Base-by-base conservation (phyloP, 495 filamentous ascomycete genomes). In the Talaromyces ruber region DNA sequence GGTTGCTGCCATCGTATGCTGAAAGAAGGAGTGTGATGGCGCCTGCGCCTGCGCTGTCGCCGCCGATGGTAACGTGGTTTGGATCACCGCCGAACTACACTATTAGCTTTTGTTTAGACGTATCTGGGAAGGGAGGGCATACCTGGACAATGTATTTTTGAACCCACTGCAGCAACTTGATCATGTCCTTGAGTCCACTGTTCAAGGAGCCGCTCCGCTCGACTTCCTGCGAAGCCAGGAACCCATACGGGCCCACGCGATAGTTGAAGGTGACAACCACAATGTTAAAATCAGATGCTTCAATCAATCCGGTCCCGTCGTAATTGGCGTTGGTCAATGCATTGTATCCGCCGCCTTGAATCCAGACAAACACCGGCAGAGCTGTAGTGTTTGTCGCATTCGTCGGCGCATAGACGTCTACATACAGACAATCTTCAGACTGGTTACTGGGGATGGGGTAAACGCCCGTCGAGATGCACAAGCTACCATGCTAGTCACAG, bases 231-330 rank as follows among this genome's bases (percentile, higher is more conserved):
- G 85, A 81, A 1, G 89, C 86, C 0, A 92, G 75, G 63, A 92
- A 92, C 0, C 90, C 89, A 71, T 83, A 89, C 0, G 87, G 77
- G 0, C 89, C 89, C 14, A 92, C 88, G 6, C 90, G 84, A 64
- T 92, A 92, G 68, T 92, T 92, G 74, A 92, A 86, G 62, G 82
- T 88, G 14, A 93, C 84, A 28, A 92, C 77, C 4, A 92, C 76
- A 50, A 92, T 85, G 43, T 81, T 78, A 57, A 77, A 72, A 6
- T 75, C 79, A 0, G 84, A 84, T 9, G 82, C 83, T 65, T 79
- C 57, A 47, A 92, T 79, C 5, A 92, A 75, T 22, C 79, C 77
- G 3, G 75, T 79, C 1, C 83, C 88, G 65, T 91, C 84, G 69
- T 83, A 85, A 70, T 91, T 87, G 1, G 83, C 72, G 67, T 89